Evolutionary conservation across 805 yeast genomes (phyloP).

Genomic region (Candida jianshihensis): DNA sequence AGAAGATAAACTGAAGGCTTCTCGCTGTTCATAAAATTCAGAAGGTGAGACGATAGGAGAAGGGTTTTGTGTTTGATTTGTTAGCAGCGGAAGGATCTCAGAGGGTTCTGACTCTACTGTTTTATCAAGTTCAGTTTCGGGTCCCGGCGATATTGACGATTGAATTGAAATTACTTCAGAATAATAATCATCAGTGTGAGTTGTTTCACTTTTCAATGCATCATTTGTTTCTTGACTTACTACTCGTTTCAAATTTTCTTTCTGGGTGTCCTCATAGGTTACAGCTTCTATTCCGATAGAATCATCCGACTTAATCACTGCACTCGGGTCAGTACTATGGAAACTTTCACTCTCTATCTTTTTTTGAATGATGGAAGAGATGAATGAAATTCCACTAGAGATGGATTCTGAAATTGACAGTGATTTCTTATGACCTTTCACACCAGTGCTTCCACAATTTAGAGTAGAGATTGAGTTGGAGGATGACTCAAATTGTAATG

Average conservation of each 20-base stretch:
- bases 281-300: no score
- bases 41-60: background rate
- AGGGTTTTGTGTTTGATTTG: constrained; percentile 3
- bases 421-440: constrained; percentile 12
- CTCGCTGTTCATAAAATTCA: background rate
- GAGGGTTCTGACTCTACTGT: no score
- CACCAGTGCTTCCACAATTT: background rate
- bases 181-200: background rate
- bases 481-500: constrained; percentile 5
- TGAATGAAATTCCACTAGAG: constrained; percentile 8
- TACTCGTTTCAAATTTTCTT: no score
- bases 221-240: no score
- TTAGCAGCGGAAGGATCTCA: constrained; percentile 9
- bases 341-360: no score
- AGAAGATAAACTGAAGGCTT: background rate
- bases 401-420: constrained; percentile 17
- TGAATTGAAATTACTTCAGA: constrained; percentile 7
- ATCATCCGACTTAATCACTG: no score
- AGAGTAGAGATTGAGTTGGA: constrained; percentile 18
- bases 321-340: no score
- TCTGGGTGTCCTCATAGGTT: no score
- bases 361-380: constrained; percentile 8
- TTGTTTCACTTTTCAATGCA: background rate
- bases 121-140: no score
- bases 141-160: no score